Evolutionary conservation across 129 eudicot genomes (phyloP), one percentile per base, ranked within the genome.

Genomic region (Arctium minus): DNA sequence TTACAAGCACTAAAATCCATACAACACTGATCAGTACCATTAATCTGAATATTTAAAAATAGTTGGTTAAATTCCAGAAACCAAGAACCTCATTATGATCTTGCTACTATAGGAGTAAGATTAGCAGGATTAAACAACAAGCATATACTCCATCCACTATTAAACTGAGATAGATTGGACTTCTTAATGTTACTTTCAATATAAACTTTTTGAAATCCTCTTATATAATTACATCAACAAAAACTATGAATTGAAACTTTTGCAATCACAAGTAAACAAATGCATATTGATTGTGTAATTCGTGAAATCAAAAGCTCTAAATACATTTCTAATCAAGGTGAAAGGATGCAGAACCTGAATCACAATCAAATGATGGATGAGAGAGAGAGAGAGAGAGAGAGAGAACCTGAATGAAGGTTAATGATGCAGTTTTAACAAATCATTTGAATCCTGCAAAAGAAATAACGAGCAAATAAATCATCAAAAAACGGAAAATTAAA

Each of bases 371-470:
- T 48, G 70, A 33, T 71, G 22, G 3, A 35, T 12, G 15, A 64
- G 27, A 79, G 62, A 36, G 27, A 22, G 27, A 22, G 27, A 22
- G 27, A 22, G 27, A 22, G 27, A 22, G 27, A 22, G 27, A 22
- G 27, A 22, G 27, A 22, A 22, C 27, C 27, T 22, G 27, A 22
- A 22, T 22, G 0, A 13, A 29, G 78, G 56, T 37, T 73, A 17
- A 82, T 35, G 77, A 76, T 2, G 71, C 72, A 35, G 77, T 68
- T 53, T 40, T 82, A 46, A 68, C 46, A 7, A 82, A 82, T 27
- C 17, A 44, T 78, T 56, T 60, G 53, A 78, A 84, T 83, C 70
- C 68, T 78, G 83, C 79, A 71, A 71, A 77, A 60, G 44, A 39
- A 8, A 22, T 22, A 22, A 22, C 27, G 27, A 22, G 27, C 27